Evolutionary conservation across 345 rosid species (phyloP), one percentile per base, ranked within the genome.

Genomic region (Populus pruinosa): DNA sequence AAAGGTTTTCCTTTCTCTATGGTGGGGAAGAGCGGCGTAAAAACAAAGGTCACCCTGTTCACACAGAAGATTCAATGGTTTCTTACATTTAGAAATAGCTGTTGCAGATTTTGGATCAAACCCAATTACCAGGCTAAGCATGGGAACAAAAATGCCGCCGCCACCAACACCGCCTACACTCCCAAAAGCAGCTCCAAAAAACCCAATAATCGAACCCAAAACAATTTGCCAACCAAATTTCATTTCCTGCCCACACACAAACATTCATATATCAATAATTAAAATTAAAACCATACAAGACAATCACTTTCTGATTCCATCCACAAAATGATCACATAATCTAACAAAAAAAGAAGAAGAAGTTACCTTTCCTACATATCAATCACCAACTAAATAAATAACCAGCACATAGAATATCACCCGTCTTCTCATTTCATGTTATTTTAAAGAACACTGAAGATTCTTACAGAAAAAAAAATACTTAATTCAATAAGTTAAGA

Each of bases 141-240:
- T 86, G 39, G 91, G 89, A 73, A 86, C 90, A 31, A 87, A 88
- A 80, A 88, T 82, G 64, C 90, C 87, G 1, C 90, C 90, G 0
- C 91, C 89, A 10, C 91, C 87, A 68, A 88, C 89, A 1, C 91
- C 91, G 12, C 87, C 89, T 1, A 86, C 89, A 62, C 89, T 88
- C 65, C 91, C 91, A 69, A 83, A 86, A 5, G 89, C 85, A 27
- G 89, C 91, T 65, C 91, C 89, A 6, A 77, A 75, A 85, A 88
- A 86, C 25, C 88, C 91, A 76, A 86, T 62, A 13, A 86, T 77
- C 2, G 82, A 69, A 33, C 87, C 91, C 70, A 86, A 47, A 4
- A 88, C 55, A n/a, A 86, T 86, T 76, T 70, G 69, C 91, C 89
- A 88, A 8, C 79, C 86, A 68, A 88, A 85, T 80, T 80, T 77